phyloP scores from a whole-genome alignment of 441 rosid genomes.

The Aquilaria agallochum region DNA sequence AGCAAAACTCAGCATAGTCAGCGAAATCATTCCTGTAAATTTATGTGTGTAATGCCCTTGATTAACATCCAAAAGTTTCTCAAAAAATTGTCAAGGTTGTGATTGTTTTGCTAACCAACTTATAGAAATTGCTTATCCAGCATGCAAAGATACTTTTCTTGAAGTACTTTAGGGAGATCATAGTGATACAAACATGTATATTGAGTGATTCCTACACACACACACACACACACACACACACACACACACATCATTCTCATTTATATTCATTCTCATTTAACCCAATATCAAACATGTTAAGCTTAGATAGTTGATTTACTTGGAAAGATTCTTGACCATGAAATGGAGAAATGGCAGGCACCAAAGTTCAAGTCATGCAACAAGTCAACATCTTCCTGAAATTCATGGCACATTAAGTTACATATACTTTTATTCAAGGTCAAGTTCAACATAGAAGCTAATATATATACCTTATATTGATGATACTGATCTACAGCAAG shows the following conservation, averaged over 20 bases:
- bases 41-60: background rate
- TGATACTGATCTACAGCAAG: conserved; percentile 34
- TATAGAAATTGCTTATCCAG: conserved; percentile 24
- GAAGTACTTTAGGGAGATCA: conserved; percentile 35
- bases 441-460: too few species aligned
- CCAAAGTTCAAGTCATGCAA: conserved; percentile 26
- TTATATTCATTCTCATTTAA: background rate
- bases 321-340: conserved; percentile 42
- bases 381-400: conserved; percentile 29
- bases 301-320: conserved; percentile 1
- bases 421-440: too few species aligned
- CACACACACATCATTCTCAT: too few species aligned
- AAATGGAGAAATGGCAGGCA: conserved; percentile 31
- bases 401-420: too few species aligned
- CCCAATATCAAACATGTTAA: background rate
- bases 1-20: conserved; percentile 35
- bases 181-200: conserved; percentile 31
- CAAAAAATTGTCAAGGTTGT: background rate
- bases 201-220: conserved; percentile 28
- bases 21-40: conserved; percentile 31
- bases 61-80: too few species aligned
- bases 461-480: conserved; percentile 23
- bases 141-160: conserved; percentile 24
- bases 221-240: too few species aligned
- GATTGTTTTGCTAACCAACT: background rate